Evolutionary conservation across 768 basidiomycete genomes (phyloP), one percentile per base, ranked within the genome.

Genomic region (Mycena kentingensis): DNA sequence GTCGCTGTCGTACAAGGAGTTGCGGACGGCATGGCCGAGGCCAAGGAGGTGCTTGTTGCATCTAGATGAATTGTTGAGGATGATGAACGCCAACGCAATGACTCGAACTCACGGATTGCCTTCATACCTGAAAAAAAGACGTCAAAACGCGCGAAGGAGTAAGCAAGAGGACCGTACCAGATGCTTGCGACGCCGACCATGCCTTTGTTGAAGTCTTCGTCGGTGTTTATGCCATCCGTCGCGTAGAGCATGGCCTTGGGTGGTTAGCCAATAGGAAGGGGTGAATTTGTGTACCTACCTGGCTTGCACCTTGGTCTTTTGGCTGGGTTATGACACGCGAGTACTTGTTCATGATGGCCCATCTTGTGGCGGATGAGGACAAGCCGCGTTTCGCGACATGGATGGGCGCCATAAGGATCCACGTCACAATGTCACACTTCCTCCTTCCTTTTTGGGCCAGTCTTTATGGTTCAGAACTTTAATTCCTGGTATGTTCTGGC

Each of bases 111-210:
- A 98, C 90, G 97, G 97, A 70, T 97, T 98, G 35, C 96, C 96
- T 68, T 99, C 96, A 65, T 98, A 98, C 95, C 95, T 98, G 55
- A 12, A 38, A 19, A 53, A 49, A n/a, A n/a, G n/a, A n/a, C 21
- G 48, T 52, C 57, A 64, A 56, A 36, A 45, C 51, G 48, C 50
- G 51, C 56, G 63, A 49, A 12, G 26, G 18, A 29, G 37, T 31
- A 46, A 31, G 18, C 49, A 58, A 45, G 32, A 26, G 43, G n/a
- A 57, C 35, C 87, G 68, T 66, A 94, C 97, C 97, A 99, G 29
- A 99, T 89, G 60, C 93, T 96, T 10, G 86, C 97, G 24, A 99
- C 85, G 44, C 97, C 97, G 50, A 99, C 90, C 95, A 98, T 98
- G 38, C 95, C 85, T 68, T 96, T 98, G 65, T 90, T 76, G 57